Evolutionary conservation across 1,139 yeast genomes (phyloP), one percentile per base, ranked within the genome.

Genomic region (Blastobotrys buckinghamii): DNA sequence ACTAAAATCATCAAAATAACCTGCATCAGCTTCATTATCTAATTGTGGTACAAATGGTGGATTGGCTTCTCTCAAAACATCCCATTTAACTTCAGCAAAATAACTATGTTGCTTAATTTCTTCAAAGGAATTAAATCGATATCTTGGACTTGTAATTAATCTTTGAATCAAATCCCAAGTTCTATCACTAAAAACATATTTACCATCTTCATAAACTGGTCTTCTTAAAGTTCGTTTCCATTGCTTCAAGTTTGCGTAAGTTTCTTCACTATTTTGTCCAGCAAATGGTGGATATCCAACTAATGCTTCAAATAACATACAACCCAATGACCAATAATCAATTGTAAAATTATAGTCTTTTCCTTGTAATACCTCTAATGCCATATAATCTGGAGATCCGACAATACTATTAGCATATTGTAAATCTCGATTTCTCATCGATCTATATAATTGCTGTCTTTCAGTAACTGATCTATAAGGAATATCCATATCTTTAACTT

Each of bases 341-440:
- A 94, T 95, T 17, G 98, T 90, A 64, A 84, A 90, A 64, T 94
- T 96, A 66, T 94, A 94, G 53, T 84, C 83, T 60, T 84, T 84
- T 9, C 98, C 98, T 66, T 88, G 95, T 54, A 94, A 78, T 6
- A 94, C 97, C 66, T 94, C 99, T 49, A 94, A 75, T 1, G 99
- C 98, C 99, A 94, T 94, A 66, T 94, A 94, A 66, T 94, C 99
- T 1, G 99, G 99, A 6, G 96, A 86, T 0, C 99, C 99, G 12
- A 94, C 99, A 56, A 92, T 89, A 1, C 97, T 88, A 61, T 88
- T 86, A 17, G 99, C 98, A 59, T 84, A 82, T 59, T 85, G 87
- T 42, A 81, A 70, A 54, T 83, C 87, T 13, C 63, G 59, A 27
- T 70, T 67, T 62, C 95, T 83, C 54, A 85, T 71, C 29, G 85